Conservation (phyloP, 2,329 filamentous ascomycete genomes). For the Trichoderma citrinoviride region DNA sequence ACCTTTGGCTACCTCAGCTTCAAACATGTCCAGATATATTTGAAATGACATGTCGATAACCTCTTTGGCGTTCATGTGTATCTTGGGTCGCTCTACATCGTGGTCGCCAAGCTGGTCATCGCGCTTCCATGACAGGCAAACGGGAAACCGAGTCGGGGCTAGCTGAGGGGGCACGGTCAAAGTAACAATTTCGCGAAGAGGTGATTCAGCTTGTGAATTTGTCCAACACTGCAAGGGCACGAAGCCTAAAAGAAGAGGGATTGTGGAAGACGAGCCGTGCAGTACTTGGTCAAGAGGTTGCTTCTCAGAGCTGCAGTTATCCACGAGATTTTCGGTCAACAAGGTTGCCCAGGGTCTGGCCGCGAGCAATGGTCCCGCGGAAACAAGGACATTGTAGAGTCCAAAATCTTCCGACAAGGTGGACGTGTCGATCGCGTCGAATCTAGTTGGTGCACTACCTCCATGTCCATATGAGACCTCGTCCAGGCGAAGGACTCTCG, state of each 20-base stretch:
- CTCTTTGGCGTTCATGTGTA: slow-evolving; percentile 37
- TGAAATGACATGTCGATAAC: slow-evolving; percentile 41
- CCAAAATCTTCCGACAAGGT: slow-evolving; percentile 43
- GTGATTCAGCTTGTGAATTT: slow-evolving; percentile 43
- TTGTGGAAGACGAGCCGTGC: slow-evolving; percentile 44
- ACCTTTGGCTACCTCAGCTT: slow-evolving; percentile 27
- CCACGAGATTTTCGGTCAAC: slow-evolving; percentile 47
- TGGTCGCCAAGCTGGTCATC: slow-evolving; percentile 33
- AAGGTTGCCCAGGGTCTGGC: slow-evolving; percentile 44
- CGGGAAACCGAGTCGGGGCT: slow-evolving; percentile 28
- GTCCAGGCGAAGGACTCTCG: slow-evolving; percentile 43
- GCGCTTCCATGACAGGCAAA: slow-evolving; percentile 39
- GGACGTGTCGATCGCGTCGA: slow-evolving; percentile 57
- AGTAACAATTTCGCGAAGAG: slow-evolving; percentile 39
- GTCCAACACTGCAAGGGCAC: slow-evolving; percentile 50
- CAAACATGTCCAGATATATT: slow-evolving; percentile 47
- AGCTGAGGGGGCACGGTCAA: neutral
- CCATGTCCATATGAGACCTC: slow-evolving; percentile 38
- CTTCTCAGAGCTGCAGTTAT: slow-evolving; percentile 28
- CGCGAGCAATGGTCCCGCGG: slow-evolving; percentile 48
- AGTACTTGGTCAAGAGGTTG: slow-evolving; percentile 43
- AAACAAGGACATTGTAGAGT: slow-evolving; percentile 39
- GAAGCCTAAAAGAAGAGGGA: slow-evolving; percentile 52
- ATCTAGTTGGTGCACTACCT: slow-evolving; percentile 40
- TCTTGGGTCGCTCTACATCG: slow-evolving; percentile 23